Base-by-base conservation (phyloP, 2,329 filamentous ascomycete species). In the Ophiostoma sp. region DNA sequence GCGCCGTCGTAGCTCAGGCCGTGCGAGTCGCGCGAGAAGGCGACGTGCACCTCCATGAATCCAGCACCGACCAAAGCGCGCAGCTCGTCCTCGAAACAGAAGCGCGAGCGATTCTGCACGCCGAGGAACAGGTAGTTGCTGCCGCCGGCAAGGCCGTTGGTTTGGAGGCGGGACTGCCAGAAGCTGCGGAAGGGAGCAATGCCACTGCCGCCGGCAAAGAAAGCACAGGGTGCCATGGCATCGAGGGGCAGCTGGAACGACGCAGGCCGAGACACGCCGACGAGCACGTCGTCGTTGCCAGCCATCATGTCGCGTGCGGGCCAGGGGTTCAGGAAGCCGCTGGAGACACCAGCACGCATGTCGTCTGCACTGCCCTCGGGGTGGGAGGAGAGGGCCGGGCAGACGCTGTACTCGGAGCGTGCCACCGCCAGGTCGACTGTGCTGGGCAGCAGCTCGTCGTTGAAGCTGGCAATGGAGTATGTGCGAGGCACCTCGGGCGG, bases 131-230 rank as follows among this genome's bases (percentile, higher is more conserved):
- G 76, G 23, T 84, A 79, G 62, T 84, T 84, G 20, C 80, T 77
- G 0, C 82, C 82, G 6, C 82, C 79, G 0, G 79, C 76, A 0
- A 77, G 76, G 4, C 78, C 78, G 52, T 65, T 70, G 15, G 8
- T 17, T 2, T 20, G 44, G 6, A 79, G 77, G 0, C 84, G 80
- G 13, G 82, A 78, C 75, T 85, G 82, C 83, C 83, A 86, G 74
- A 86, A 85, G 67, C 82, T 83, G 4, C 84, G 78, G 76, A 85
- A 86, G 0, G 84, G 83, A 0, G 84, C 84, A 35, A 86, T 84
- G 1, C 84, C 84, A 60, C 82, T 84, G 0, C 83, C 84, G 15
- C 84, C 84, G 0, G 84, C 84, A 73, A 86, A 86, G 73, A 83
- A 83, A 0, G 83, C 83, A 27, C 83, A 84, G 0, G 83, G 84